Conservation (phyloP, 257 asterid genomes). For the Gentiana straminea region DNA sequence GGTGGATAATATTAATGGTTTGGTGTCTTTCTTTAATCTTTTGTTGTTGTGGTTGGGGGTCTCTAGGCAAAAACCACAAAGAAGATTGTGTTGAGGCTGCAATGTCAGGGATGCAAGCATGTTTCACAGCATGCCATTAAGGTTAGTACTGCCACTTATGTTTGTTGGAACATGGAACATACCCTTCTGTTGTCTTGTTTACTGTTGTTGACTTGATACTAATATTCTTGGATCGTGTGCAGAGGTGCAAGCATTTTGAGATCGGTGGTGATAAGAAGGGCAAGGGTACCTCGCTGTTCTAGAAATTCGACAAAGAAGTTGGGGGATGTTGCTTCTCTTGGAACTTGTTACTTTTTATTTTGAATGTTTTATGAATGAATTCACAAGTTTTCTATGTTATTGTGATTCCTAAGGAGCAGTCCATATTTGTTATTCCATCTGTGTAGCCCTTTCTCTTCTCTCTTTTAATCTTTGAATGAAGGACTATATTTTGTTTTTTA, state of each 20-base stretch:
- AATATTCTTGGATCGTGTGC: constrained; percentile 1
- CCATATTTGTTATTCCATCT: no score
- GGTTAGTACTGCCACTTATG: constrained; percentile 16
- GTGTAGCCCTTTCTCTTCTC: no score
- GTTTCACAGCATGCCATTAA: constrained; percentile 61
- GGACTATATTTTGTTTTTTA: no score
- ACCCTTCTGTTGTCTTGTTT: no score
- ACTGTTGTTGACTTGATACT: no score
- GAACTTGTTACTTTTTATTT: neutral
- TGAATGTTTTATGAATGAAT: no score
- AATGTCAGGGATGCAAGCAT: constrained; percentile 73
- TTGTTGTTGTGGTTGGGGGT: constrained; percentile 13
- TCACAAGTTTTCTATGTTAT: no score
- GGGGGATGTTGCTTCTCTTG: neutral
- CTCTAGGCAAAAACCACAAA: constrained; percentile 55
- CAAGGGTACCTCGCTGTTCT: constrained; percentile 16
- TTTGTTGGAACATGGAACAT: no score
- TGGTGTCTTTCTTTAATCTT: neutral
- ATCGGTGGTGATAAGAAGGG: constrained; percentile 23
- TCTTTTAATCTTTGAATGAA: no score
- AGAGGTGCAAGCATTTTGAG: constrained; percentile 23
- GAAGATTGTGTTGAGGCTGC: constrained; percentile 65
- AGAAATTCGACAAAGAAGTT: neutral
- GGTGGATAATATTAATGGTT: no score
- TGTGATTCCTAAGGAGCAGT: no score